These are phyloP conservation scores for Puya raimondii DNA, from an alignment of 176 grass and related monocot species.

Conservation along the genomic window DNA sequence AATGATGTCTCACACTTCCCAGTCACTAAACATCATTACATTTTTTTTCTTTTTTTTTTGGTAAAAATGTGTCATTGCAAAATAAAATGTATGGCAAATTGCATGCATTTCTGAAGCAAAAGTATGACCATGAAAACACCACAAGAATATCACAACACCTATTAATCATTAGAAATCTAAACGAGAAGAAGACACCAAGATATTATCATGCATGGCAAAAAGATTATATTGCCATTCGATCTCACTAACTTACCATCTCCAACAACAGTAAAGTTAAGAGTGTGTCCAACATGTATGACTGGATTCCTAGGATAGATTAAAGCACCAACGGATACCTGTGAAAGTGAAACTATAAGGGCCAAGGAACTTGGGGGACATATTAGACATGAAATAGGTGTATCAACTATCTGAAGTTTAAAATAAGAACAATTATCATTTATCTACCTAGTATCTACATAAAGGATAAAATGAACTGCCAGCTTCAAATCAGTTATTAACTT, in stretches of 20 bases:
- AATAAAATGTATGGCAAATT: background rate
- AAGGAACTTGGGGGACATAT: background rate
- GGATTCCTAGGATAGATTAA: constrained; percentile 57
- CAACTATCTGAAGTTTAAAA: background rate
- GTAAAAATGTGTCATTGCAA: background rate
- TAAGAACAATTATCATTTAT: too few relatives aligned
- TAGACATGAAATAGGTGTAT: background rate
- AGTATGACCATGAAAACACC: background rate
- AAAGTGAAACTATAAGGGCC: constrained; percentile 12
- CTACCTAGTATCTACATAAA: background rate
- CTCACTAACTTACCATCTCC: constrained; percentile 40
- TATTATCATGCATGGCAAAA: background rate
- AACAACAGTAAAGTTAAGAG: constrained; percentile 58
- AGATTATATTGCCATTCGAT: background rate
- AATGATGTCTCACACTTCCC: too few relatives aligned
- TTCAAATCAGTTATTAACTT: background rate
- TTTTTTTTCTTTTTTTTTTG: too few relatives aligned
- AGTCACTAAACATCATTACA: too few relatives aligned
- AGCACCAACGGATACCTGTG: constrained; percentile 73
- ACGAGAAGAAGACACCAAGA: background rate
- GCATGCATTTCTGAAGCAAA: background rate
- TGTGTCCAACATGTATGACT: constrained; percentile 50
- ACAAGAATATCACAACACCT: background rate
- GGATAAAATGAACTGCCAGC: constrained; percentile 1
- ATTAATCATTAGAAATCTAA: background rate